Percentiles rank a stretch among this genome's conserved stretches.
phyloP scores from a whole-genome alignment of 257 asterid genomes.

The Sherardia arvensis region DNA sequence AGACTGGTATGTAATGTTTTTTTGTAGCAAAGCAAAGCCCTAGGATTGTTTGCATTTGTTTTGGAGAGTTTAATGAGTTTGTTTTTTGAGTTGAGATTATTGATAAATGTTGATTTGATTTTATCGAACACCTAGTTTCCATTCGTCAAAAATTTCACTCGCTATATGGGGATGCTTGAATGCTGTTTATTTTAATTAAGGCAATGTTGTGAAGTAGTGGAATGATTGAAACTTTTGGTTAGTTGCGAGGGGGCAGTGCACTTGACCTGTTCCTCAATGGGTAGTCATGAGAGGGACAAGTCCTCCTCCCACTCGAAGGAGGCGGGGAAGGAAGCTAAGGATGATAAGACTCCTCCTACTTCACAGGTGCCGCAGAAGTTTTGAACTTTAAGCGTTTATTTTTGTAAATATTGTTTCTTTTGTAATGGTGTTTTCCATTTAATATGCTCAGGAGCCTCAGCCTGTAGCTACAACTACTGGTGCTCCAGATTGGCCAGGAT shows the following conservation, averaged over 20 bases:
- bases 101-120: neutral
- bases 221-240: slow-evolving; percentile 8
- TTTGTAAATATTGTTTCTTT: neutral
- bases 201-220: neutral
- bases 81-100: neutral
- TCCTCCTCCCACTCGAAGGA: slow-evolving; percentile 64
- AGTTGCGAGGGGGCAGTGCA: slow-evolving; percentile 22
- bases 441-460: slow-evolving; percentile 51
- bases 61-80: neutral
- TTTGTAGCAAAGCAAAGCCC: neutral
- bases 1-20: neutral
- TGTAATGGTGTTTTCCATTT: neutral
- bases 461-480: slow-evolving; percentile 51
- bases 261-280: slow-evolving; percentile 37
- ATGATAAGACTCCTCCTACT: slow-evolving; percentile 58
- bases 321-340: slow-evolving; percentile 67
- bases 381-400: neutral
- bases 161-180: neutral
- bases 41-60: neutral
- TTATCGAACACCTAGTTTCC: neutral
- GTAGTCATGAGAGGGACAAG: slow-evolving; percentile 74
- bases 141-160: neutral
- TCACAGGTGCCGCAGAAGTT: slow-evolving; percentile 40
- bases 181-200: neutral
- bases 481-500: slow-evolving; percentile 83